A percentile compares a stretch with the other conserved stretches of the same genome.
Evolutionary conservation across 2,329 filamentous ascomycete genomes (phyloP).

Genomic region (Dactylellina drechsleri): DNA sequence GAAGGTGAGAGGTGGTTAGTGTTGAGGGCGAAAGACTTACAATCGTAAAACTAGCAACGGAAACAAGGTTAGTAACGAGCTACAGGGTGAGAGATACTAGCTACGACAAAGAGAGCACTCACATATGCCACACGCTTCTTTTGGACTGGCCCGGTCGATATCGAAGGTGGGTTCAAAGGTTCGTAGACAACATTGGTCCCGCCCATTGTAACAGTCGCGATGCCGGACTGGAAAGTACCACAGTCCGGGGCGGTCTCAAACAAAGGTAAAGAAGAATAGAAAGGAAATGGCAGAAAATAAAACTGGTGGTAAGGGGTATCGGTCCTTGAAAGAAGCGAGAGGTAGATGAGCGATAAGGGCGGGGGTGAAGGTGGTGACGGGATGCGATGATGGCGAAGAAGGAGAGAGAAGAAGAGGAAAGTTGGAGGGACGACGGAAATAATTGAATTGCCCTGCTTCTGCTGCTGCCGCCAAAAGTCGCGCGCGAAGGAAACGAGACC

Average conservation of each 20-base stretch:
- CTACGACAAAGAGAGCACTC: slow-evolving; percentile 38
- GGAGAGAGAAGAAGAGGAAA: slow-evolving; percentile 6
- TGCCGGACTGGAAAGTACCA: slow-evolving; percentile 25
- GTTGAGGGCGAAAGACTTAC: slow-evolving; percentile 55
- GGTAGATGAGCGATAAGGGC: neutral
- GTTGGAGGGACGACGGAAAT: slow-evolving; percentile 3
- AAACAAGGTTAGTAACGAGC: slow-evolving; percentile 10
- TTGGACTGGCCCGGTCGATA: slow-evolving; percentile 56
- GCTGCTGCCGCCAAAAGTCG: slow-evolving; percentile 31
- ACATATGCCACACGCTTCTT: slow-evolving; percentile 59
- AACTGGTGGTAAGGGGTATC: neutral
- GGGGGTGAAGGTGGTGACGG: slow-evolving; percentile 6
- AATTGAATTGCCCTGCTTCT: neutral
- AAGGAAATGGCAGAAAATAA: neutral
- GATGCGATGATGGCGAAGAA: slow-evolving; percentile 11
- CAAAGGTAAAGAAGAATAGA: slow-evolving; percentile 7
- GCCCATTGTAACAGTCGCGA: slow-evolving; percentile 46
- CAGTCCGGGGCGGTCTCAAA: slow-evolving; percentile 3
- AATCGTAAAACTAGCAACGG: slow-evolving; percentile 58
- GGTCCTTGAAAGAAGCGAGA: neutral
- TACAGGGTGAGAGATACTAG: slow-evolving; percentile 14
- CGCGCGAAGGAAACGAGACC: slow-evolving; percentile 24
- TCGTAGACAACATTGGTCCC: slow-evolving; percentile 46
- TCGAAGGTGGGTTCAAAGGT: slow-evolving; percentile 48
- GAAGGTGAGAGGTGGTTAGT: slow-evolving; percentile 19